These are phyloP conservation scores for Handroanthus guayacan DNA, from an alignment of 257 asterid species.

Conservation along the genomic window DNA sequence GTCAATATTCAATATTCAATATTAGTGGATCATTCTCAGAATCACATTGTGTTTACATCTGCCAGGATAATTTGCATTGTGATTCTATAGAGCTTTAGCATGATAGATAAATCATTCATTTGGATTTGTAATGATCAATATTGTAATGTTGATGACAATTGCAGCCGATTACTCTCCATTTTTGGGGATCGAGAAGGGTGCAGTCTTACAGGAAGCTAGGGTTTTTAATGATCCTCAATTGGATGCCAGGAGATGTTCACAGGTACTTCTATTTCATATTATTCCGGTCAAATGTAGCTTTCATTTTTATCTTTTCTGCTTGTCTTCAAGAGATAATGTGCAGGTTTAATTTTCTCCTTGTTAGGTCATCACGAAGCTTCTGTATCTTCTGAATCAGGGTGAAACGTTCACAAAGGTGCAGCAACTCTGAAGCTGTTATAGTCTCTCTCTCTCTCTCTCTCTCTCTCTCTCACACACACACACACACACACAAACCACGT, in stretches of 20 bases:
- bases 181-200: constrained; percentile 98
- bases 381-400: constrained; percentile 97
- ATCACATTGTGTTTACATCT: neutral
- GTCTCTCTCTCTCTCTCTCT: constrained; percentile 27
- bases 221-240: constrained; percentile 97
- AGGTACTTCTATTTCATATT: constrained; percentile 52
- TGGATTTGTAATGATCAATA: constrained; percentile 18
- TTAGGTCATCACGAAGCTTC: constrained; percentile 97
- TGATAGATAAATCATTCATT: neutral
- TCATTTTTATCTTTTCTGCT: neutral
- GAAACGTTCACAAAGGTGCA: constrained; percentile 83
- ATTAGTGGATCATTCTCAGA: neutral
- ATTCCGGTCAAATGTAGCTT: neutral
- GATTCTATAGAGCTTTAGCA: constrained; percentile 11
- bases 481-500: neutral
- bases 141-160: constrained; percentile 34
- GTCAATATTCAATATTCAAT: constrained; percentile 23
- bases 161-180: constrained; percentile 93
- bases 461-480: constrained; percentile 3
- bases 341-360: constrained; percentile 23
- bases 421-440: constrained; percentile 30
- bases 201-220: constrained; percentile 97
- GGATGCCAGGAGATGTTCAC: constrained; percentile 96
- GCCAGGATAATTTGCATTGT: constrained; percentile 10
- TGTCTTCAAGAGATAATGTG: constrained; percentile 16